Conservation (phyloP, 768 basidiomycete genomes). For the Lactarius sp. region DNA sequence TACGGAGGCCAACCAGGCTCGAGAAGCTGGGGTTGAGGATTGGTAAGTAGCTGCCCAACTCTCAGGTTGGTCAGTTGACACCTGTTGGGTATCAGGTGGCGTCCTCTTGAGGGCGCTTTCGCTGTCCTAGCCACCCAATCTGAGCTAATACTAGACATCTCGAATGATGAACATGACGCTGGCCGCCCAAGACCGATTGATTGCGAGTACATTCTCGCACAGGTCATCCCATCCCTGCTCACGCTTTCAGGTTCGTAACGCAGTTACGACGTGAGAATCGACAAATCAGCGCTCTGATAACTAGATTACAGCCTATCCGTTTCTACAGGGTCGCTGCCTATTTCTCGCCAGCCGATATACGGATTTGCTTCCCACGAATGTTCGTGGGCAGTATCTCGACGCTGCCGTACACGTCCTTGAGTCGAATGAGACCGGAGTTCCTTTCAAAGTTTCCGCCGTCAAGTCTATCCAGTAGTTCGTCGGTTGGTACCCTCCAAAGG, state of each 20-base stretch:
- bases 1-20: slow-evolving; percentile 47
- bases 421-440: slow-evolving; percentile 61
- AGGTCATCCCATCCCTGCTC: slow-evolving; percentile 75
- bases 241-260: slow-evolving; percentile 56
- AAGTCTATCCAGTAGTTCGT: slow-evolving; percentile 89
- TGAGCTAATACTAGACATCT: slow-evolving; percentile 66
- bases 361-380: slow-evolving; percentile 59
- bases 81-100: slow-evolving; percentile 62
- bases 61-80: background rate
- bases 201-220: slow-evolving; percentile 66
- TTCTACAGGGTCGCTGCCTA: slow-evolving; percentile 91
- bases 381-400: slow-evolving; percentile 82
- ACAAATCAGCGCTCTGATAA: background rate
- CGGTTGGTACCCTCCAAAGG: background rate
- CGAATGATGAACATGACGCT: slow-evolving; percentile 69
- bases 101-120: slow-evolving; percentile 79
- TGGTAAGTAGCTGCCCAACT: slow-evolving; percentile 47
- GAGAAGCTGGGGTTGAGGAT: slow-evolving; percentile 49
- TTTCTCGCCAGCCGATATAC: slow-evolving; percentile 92
- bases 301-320: slow-evolving; percentile 62
- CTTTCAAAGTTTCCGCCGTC: slow-evolving; percentile 91
- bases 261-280: background rate
- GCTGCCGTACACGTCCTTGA: slow-evolving; percentile 86
- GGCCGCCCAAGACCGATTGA: slow-evolving; percentile 67
- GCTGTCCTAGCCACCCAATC: slow-evolving; percentile 79